Evolutionary conservation across 805 yeast species (phyloP).

Genomic region (Lachancea mirantina): DNA sequence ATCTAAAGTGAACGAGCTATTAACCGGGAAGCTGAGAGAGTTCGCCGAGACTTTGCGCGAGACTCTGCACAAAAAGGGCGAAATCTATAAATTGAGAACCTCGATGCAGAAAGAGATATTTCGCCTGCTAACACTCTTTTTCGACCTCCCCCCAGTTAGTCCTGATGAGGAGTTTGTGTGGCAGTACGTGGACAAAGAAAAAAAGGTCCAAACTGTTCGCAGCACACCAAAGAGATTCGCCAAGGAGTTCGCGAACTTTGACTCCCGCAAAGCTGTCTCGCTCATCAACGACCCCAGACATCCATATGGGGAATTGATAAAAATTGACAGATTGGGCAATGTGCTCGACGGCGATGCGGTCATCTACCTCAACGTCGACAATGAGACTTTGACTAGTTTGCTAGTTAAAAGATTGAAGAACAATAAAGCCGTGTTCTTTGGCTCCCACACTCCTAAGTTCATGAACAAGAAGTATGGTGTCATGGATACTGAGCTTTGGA

Average conservation of each 20-base stretch:
- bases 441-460: conserved; percentile 82
- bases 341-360: conserved; percentile 65
- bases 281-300: conserved; percentile 81
- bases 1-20: conserved; percentile 46
- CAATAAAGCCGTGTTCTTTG: conserved; percentile 80
- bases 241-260: conserved; percentile 44
- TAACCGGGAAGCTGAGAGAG: conserved; percentile 69
- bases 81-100: conserved; percentile 36
- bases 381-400: conserved; percentile 48
- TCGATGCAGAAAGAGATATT: conserved; percentile 55
- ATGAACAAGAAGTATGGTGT: conserved; percentile 57
- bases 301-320: conserved; percentile 51
- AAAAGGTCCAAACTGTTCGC: conserved; percentile 39
- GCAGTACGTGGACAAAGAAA: conserved; percentile 71
- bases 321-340: conserved; percentile 71
- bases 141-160: conserved; percentile 72
- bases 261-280: conserved; percentile 50
- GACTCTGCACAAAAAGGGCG: conserved; percentile 29
- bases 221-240: conserved; percentile 65
- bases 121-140: conserved; percentile 55
- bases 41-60: conserved; percentile 65
- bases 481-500: conserved; percentile 66
- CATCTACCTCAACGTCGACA: conserved; percentile 60
- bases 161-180: conserved; percentile 61
- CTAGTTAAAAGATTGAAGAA: conserved; percentile 62